Evolutionary conservation across 257 asterid genomes (phyloP), one percentile per base, ranked within the genome.

Genomic region (Penstemon eatonii): DNA sequence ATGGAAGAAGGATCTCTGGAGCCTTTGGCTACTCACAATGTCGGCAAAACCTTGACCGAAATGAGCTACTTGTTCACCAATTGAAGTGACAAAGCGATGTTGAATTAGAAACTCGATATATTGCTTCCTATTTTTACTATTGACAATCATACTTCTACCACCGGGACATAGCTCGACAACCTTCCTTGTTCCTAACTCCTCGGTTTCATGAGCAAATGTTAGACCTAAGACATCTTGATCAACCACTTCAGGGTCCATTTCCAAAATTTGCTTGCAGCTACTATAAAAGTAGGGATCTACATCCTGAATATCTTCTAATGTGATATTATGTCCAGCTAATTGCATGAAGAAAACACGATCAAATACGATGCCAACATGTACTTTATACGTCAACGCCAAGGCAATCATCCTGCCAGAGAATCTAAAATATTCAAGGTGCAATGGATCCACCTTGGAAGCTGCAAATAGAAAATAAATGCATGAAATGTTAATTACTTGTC

Each of bases 341-440:
- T 84, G 98, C 70, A 69, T 66, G 71, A 86, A 79, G 82, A 94
- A 91, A 46, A 83, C 82, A 11, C 98, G 99, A 77, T 91, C 99
- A 73, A 94, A 82, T 56, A 89, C 96, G 60, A 94, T 73, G 54
- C 99, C 99, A 41, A 94, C 83, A 81, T 94, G 99, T 59, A 94
- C 79, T 79, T 86, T 94, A 66, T 94, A 95, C 90, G 91, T 87
- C 84, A 94, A 80, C 68, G 96, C 91, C 68, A 94, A 80, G 54
- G 99, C 99, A 75, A 91, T 85, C 78, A 91, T 83, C 80, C 96
- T 84, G 74, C 99, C 99, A 15, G 89, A 72, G 82, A 94, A 91
- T 75, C 67, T 81, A 78, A 87, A 94, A 76, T 94, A 94, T 65
- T 89, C 87, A 18, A 86, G 96, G 85, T 89, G 95, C 88, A 89